A percentile compares a stretch with the other conserved stretches of the same genome.
Conservation (phyloP, 805 yeast species). For the Barnettozyma pratensis region DNA sequence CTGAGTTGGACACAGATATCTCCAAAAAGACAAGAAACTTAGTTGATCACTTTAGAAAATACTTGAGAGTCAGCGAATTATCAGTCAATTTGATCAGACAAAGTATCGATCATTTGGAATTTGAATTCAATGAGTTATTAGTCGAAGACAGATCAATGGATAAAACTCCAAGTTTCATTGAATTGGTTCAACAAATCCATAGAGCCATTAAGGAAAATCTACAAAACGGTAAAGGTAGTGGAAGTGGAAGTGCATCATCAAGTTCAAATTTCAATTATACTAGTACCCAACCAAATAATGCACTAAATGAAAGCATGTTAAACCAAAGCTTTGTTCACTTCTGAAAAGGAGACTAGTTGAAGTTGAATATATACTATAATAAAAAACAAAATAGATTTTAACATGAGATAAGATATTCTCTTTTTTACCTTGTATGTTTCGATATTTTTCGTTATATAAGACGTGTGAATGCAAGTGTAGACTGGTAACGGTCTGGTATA, state of each 20-base stretch:
- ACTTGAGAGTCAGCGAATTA: constrained; percentile 31
- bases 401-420: too few species aligned
- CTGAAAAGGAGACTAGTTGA: not conserved
- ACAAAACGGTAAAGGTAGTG: constrained; percentile 35
- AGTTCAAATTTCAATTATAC: not conserved
- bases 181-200: constrained; percentile 66
- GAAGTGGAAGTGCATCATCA: not conserved
- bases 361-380: not conserved
- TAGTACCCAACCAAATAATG: not conserved
- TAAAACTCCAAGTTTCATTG: constrained; percentile 53
- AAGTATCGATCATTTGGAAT: constrained; percentile 46
- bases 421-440: too few species aligned
- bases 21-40: constrained; percentile 64
- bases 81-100: constrained; percentile 59
- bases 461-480: too few species aligned
- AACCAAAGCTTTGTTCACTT: constrained; percentile 3
- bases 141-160: constrained; percentile 68
- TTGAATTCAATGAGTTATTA: constrained; percentile 48
- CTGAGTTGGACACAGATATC: constrained; percentile 63
- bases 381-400: not conserved
- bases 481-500: too few species aligned
- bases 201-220: constrained; percentile 49
- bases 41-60: constrained; percentile 48
- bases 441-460: too few species aligned
- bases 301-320: not conserved